These are phyloP conservation scores for Capronia epimyces DNA, from an alignment of 2,329 filamentous ascomycete species.

Conservation along the genomic window DNA sequence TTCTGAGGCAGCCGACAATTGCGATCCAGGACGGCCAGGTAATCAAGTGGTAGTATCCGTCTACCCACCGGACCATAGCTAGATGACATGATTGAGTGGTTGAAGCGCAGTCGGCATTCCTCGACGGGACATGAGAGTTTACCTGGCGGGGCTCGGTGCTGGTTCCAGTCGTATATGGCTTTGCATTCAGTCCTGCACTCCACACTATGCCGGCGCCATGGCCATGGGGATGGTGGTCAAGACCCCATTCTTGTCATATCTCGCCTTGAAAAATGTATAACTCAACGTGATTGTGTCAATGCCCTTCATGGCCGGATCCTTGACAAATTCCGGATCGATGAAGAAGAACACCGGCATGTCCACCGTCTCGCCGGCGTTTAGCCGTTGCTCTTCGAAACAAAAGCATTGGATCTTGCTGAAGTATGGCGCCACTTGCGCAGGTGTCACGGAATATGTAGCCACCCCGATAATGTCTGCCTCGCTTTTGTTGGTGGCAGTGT, in stretches of 20 bases:
- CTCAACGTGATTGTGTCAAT: slow-evolving; percentile 93
- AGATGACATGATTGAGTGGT: slow-evolving; percentile 36
- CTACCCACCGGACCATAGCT: slow-evolving; percentile 40
- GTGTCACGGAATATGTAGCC: slow-evolving; percentile 94
- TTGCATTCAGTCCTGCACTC: neutral
- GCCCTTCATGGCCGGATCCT: slow-evolving; percentile 85
- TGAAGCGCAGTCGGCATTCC: slow-evolving; percentile 5
- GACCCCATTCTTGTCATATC: slow-evolving; percentile 74
- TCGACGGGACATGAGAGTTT: neutral
- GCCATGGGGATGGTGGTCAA: slow-evolving; percentile 41
- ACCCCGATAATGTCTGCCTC: slow-evolving; percentile 94
- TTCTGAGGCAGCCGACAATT: slow-evolving; percentile 39
- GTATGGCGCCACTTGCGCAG: slow-evolving; percentile 90
- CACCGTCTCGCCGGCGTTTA: slow-evolving; percentile 92
- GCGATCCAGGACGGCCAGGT: slow-evolving; percentile 39
- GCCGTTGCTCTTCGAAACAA: slow-evolving; percentile 93
- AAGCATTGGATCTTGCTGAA: slow-evolving; percentile 99
- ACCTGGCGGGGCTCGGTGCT: neutral
- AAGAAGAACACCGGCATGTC: slow-evolving; percentile 99
- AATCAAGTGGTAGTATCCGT: slow-evolving; percentile 42
- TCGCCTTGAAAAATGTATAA: slow-evolving; percentile 97
- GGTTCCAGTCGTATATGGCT: neutral
- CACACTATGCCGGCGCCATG: slow-evolving; percentile 12
- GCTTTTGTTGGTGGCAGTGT: slow-evolving; percentile 89
- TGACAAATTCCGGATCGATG: slow-evolving; percentile 89